Conservation (phyloP, 2,329 filamentous ascomycete genomes). For the Mycogone perniciosa region DNA sequence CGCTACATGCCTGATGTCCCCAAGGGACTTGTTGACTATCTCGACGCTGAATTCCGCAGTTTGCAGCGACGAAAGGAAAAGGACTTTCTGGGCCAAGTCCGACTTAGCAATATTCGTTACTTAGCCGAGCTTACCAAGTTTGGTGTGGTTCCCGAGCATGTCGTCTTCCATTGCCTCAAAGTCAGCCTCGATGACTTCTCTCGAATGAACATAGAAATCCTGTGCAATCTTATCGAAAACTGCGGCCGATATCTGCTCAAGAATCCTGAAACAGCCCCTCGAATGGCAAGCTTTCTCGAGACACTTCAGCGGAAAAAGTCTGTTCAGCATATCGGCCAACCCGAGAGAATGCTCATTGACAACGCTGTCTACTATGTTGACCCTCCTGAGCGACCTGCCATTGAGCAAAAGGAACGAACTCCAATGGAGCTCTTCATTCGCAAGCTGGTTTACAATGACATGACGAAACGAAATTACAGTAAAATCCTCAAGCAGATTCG, state of each 20-base stretch:
- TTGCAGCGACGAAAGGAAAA: slow-evolving; percentile 95
- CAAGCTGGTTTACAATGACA: slow-evolving; percentile 85
- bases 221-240: slow-evolving; percentile 91
- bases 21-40: slow-evolving; percentile 81
- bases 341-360: slow-evolving; percentile 96
- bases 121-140: slow-evolving; percentile 97
- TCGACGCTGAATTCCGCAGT: slow-evolving; percentile 95
- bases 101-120: slow-evolving; percentile 93
- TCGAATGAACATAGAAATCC: slow-evolving; percentile 98
- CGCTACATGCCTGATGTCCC: slow-evolving; percentile 94
- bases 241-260: slow-evolving; percentile 91
- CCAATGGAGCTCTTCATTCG: slow-evolving; percentile 89
- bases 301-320: slow-evolving; percentile 94
- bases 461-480: slow-evolving; percentile 90
- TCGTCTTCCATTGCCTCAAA: slow-evolving; percentile 97
- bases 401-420: slow-evolving; percentile 92
- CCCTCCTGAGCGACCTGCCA: slow-evolving; percentile 85
- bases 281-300: slow-evolving; percentile 91
- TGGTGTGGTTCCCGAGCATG: slow-evolving; percentile 93
- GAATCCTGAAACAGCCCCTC: slow-evolving; percentile 84
- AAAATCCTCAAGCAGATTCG: slow-evolving; percentile 92
- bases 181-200: slow-evolving; percentile 97
- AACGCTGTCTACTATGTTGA: slow-evolving; percentile 98
- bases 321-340: slow-evolving; percentile 88
- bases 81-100: slow-evolving; percentile 90